A percentile compares a stretch with the other conserved stretches of the same genome.
Conservation (phyloP, 2,329 filamentous ascomycete genomes). For the Alternaria sp. region DNA sequence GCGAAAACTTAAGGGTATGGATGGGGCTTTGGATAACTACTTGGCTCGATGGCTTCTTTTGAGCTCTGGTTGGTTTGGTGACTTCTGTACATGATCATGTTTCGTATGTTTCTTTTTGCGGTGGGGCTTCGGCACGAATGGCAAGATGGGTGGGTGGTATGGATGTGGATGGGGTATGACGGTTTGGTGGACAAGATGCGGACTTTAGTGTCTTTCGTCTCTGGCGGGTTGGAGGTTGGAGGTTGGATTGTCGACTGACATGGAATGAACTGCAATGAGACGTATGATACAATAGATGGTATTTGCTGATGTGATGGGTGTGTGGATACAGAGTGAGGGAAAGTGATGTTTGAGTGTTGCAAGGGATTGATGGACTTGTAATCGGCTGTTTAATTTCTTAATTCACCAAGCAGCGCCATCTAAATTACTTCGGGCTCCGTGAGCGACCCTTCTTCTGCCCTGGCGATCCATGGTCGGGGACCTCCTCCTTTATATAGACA, state of each 20-base stretch:
- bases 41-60: neutral
- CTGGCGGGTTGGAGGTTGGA: neutral
- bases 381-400: rapidly evolving
- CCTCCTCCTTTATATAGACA: neutral
- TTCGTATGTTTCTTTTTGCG: neutral
- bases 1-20: neutral
- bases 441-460: neutral
- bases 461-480: neutral
- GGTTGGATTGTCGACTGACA: neutral
- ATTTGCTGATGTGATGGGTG: neutral
- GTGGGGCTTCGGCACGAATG: neutral
- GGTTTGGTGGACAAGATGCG: neutral
- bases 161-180: neutral
- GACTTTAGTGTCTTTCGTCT: neutral
- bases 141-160: neutral
- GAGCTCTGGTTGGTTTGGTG: neutral
- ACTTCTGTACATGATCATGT: slow-evolving; percentile 1
- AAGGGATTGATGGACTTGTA: neutral
- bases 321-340: neutral
- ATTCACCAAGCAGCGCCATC: neutral
- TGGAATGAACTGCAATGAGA: neutral
- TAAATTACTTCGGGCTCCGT: neutral
- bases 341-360: neutral
- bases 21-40: neutral
- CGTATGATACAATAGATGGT: neutral